Conservation (phyloP, 1,284 basidiomycete species). For the Cystobasidium slooffiae region DNA sequence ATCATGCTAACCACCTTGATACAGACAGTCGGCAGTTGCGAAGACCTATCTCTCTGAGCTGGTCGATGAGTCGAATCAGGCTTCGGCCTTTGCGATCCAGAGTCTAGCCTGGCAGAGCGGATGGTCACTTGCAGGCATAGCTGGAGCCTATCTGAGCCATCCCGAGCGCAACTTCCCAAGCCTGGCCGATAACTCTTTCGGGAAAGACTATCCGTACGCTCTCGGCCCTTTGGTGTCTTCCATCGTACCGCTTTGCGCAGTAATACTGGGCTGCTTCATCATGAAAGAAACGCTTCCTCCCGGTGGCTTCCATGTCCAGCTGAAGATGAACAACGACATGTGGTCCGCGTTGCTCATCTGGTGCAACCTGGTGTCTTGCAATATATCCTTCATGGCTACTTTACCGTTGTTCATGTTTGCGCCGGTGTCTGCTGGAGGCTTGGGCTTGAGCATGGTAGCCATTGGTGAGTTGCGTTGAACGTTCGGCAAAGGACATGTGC, state of each 20-base stretch:
- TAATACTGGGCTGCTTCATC: slow-evolving; percentile 16
- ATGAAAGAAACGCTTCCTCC: slow-evolving; percentile 27
- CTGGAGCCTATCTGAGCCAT: slow-evolving; percentile 35
- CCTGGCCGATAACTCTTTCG: slow-evolving; percentile 1
- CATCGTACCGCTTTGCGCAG: slow-evolving; percentile 7
- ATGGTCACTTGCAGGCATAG: slow-evolving; percentile 21
- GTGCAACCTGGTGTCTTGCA: slow-evolving; percentile 1
- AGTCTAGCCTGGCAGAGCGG: slow-evolving; percentile 34
- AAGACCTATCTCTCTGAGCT: slow-evolving; percentile 37
- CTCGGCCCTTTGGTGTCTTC: slow-evolving; percentile 1
- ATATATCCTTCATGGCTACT: slow-evolving; percentile 14
- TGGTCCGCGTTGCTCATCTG: slow-evolving; percentile 24
- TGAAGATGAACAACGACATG: slow-evolving; percentile 14
- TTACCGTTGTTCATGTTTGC: slow-evolving; percentile 33
- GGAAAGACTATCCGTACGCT: slow-evolving; percentile 17
- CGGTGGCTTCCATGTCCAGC: background rate
- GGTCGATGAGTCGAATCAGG: slow-evolving; percentile 26
- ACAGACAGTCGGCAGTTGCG: slow-evolving; percentile 9
- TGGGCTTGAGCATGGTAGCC: slow-evolving; percentile 14
- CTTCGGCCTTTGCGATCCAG: slow-evolving; percentile 16
- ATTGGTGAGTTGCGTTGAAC: slow-evolving; percentile 33
- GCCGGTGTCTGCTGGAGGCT: slow-evolving; percentile 22
- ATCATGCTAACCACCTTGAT: background rate
- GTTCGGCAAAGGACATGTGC: too few species aligned
- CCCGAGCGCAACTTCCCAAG: slow-evolving; percentile 7